phyloP scores from a whole-genome alignment of 2,329 filamentous ascomycete genomes.

The Aspergillus versicolor region DNA sequence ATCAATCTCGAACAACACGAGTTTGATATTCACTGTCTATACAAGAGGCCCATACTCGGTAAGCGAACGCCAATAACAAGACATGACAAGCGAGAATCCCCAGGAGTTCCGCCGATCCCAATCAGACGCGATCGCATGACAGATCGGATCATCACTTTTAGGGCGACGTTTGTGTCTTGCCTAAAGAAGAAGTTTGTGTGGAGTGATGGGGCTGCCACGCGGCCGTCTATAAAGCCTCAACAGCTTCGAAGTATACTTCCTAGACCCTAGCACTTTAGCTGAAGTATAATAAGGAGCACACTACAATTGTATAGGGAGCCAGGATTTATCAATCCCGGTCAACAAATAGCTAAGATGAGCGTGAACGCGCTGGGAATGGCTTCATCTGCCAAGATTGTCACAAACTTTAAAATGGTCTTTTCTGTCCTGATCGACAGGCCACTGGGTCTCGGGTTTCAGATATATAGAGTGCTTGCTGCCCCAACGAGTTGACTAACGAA shows the following conservation, averaged over 20 bases:
- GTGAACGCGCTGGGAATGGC: too few species aligned
- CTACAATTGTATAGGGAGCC: too few species aligned
- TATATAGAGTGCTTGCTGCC: neutral
- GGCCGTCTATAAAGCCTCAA: neutral
- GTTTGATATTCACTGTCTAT: neutral
- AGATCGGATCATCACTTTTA: neutral
- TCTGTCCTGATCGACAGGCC: neutral
- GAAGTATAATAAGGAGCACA: too few species aligned
- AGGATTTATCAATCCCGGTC: too few species aligned
- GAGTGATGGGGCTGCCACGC: neutral
- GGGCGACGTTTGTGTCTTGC: neutral
- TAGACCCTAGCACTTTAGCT: too few species aligned
- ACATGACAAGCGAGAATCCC: neutral
- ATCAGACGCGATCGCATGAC: neutral
- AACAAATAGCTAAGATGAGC: too few species aligned
- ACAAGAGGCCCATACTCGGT: neutral
- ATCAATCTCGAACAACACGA: neutral
- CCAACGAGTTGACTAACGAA: accelerated
- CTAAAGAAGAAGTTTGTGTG: neutral
- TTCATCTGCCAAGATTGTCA: too few species aligned
- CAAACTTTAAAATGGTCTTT: neutral
- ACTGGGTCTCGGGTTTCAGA: neutral
- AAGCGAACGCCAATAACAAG: neutral
- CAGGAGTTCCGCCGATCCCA: neutral
- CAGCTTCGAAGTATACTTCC: too few species aligned